Conservation (phyloP, 2,329 filamentous ascomycete species). For the Cordyceps tenuipes region DNA sequence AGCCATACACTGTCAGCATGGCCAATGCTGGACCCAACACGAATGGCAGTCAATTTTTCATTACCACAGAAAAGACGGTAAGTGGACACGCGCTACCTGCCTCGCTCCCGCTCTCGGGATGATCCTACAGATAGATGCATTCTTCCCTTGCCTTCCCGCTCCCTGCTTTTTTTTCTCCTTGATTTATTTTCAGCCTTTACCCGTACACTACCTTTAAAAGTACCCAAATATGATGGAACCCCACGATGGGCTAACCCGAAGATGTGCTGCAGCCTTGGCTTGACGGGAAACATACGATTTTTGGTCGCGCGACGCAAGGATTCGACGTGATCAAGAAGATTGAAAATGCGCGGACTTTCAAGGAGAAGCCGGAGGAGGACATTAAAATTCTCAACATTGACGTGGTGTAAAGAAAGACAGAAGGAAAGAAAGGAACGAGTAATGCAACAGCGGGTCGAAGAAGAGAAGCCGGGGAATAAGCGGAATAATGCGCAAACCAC, state of each 20-base stretch:
- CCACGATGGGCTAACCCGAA: constrained; percentile 19
- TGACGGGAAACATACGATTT: constrained; percentile 93
- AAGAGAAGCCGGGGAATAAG: background rate
- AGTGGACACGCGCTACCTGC: constrained; percentile 26
- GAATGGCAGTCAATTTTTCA: constrained; percentile 96
- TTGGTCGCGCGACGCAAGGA: constrained; percentile 81
- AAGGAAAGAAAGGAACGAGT: background rate
- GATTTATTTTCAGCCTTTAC: background rate
- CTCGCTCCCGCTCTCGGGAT: constrained; percentile 1
- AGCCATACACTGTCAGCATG: constrained; percentile 95
- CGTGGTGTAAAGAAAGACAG: constrained; percentile 33
- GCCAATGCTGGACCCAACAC: constrained; percentile 93
- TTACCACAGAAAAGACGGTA: constrained; percentile 92
- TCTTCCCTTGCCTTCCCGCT: constrained; percentile 2
- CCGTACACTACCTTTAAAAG: background rate
- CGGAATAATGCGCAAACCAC: background rate
- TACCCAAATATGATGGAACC: constrained; percentile 7
- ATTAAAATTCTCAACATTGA: constrained; percentile 94
- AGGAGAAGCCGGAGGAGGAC: constrained; percentile 93
- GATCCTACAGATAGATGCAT: background rate
- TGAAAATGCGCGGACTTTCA: constrained; percentile 77
- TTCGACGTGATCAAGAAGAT: constrained; percentile 94
- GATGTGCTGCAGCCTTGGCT: constrained; percentile 61
- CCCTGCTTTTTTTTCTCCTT: background rate
- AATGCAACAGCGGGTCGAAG: background rate